Percentiles rank a stretch among this genome's conserved stretches.
phyloP scores from a whole-genome alignment of 176 grass and related monocot genomes.

The Zea luxurians region DNA sequence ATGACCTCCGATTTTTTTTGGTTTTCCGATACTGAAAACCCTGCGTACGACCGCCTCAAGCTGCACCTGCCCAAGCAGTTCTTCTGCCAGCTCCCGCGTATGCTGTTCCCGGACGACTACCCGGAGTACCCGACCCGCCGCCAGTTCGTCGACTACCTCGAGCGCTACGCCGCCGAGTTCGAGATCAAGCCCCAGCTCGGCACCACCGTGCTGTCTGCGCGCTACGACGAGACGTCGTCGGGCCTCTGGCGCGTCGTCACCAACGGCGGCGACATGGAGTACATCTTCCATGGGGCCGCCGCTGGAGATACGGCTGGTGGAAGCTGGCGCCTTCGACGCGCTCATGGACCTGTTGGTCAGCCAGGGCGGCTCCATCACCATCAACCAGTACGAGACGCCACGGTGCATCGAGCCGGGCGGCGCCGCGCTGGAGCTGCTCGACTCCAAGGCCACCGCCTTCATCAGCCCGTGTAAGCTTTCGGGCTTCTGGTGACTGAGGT shows the following conservation, averaged over 20 bases:
- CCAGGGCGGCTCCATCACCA: conserved; percentile 77
- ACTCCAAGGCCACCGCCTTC: conserved; percentile 53
- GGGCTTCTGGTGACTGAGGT: not conserved
- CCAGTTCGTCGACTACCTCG: conserved; percentile 72
- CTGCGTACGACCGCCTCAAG: conserved; percentile 78
- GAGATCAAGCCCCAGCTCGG: conserved; percentile 62
- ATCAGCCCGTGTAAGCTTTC: conserved; percentile 49
- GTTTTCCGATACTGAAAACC: no score
- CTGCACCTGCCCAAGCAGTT: conserved; percentile 87
- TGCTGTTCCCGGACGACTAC: conserved; percentile 61
- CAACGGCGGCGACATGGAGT: conserved; percentile 52
- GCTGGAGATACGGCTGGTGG: conserved; percentile 67
- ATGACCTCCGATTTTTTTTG: no score
- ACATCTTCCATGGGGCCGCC: conserved; percentile 44
- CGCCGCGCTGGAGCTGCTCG: conserved; percentile 53
- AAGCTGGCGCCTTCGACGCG: conserved; percentile 63
- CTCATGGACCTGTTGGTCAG: conserved; percentile 79
- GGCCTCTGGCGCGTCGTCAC: conserved; percentile 66
- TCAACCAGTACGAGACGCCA: conserved; percentile 90
- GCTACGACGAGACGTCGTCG: conserved; percentile 62
- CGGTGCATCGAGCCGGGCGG: conserved; percentile 53
- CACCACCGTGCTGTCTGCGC: conserved; percentile 44
- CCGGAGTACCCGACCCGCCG: conserved; percentile 72
- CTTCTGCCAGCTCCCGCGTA: conserved; percentile 59
- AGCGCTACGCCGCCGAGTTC: conserved; percentile 58